Evolutionary conservation across 805 yeast genomes (phyloP), one percentile per base, ranked within the genome.

Genomic region (Yamadazyma phyllophila): DNA sequence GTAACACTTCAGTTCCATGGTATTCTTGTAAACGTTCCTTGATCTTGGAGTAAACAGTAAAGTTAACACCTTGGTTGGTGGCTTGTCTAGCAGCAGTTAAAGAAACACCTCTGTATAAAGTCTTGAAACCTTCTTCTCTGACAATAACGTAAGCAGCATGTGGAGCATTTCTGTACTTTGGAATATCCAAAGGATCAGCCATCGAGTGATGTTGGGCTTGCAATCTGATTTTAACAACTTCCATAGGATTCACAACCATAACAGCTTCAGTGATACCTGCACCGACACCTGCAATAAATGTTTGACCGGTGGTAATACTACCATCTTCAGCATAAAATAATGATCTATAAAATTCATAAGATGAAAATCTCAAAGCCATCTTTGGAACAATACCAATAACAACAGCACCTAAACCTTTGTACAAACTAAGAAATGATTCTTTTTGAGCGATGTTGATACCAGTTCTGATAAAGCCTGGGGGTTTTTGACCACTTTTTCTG

Each of bases 1-100:
- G 97, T 51, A 92, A 78, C 38, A 76, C 73, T 32, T 74, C 79
- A 2, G 75, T 57, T 36, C 73, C 65, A 53, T 84, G 88, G 60
- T 78, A 71, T 33, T 78, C 80, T 61, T 81, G 85, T 57, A 89
- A 77, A 54, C 64, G 73, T 58, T 83, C 85, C 65, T 85, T 89
- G 56, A 91, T 71, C 65, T 85, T 85, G 24, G 96, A 86, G 73
- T 92, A 92, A 26, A 89, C 96, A 2, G 98, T 92, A 70, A 92
- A 92, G 71, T 94, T 92, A 40, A 95, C 97, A 74, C 97, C 99
- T 72, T 92, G 99, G 74, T 92, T 92, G 48, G 96, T 85, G 26
- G 98, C 97, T 68, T 92, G 99, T 74, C 99, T 83, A 26, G 96
- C 96, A 32, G 97, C 97, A 29, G 99, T 92, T 61, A 92, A 81